Percentiles rank a stretch among this genome's conserved stretches.
These are phyloP conservation scores for Candida awuae DNA, from an alignment of 805 yeast genomes.

Conservation along the genomic window DNA sequence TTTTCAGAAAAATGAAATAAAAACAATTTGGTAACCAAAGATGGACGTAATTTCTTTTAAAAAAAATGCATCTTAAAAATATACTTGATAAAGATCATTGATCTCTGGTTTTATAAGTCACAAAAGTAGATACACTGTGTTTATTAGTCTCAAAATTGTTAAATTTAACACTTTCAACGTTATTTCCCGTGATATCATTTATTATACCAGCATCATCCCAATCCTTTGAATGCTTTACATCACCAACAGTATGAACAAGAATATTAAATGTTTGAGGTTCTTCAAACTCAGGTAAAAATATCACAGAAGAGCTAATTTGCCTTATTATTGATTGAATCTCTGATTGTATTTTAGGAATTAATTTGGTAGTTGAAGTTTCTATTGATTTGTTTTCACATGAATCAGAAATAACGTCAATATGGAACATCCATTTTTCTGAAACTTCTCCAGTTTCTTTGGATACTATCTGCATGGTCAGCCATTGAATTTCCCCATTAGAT, in stretches of 20 bases:
- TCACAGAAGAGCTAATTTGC: conserved; percentile 81
- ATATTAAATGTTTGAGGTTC: conserved; percentile 71
- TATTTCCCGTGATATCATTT: conserved; percentile 41
- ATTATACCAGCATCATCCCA: conserved; percentile 64
- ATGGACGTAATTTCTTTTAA: too few relatives aligned
- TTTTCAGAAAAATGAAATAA: too few relatives aligned
- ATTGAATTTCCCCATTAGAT: conserved; percentile 55
- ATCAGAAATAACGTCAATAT: conserved; percentile 29
- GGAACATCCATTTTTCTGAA: conserved; percentile 84
- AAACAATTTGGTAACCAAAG: too few relatives aligned
- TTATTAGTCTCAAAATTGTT: conserved; percentile 57
- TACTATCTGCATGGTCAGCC: conserved; percentile 65
- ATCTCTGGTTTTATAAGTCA: conserved; percentile 41
- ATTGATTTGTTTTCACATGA: conserved; percentile 7
- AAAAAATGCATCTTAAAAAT: too few relatives aligned
- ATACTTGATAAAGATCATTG: too few relatives aligned
- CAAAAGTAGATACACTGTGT: conserved; percentile 68
- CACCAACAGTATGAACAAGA: conserved; percentile 69
- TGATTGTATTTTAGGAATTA: conserved; percentile 45
- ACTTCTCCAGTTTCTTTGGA: conserved; percentile 57
- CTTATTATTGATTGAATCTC: conserved; percentile 83
- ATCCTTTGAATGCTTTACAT: conserved; percentile 60
- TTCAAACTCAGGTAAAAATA: conserved; percentile 72
- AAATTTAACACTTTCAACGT: conserved; percentile 60
- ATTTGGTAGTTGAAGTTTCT: conserved; percentile 14